Evolutionary conservation across 169 alveolate genomes (phyloP), one percentile per base, ranked within the genome.

Genomic region (Plasmodium inui): DNA sequence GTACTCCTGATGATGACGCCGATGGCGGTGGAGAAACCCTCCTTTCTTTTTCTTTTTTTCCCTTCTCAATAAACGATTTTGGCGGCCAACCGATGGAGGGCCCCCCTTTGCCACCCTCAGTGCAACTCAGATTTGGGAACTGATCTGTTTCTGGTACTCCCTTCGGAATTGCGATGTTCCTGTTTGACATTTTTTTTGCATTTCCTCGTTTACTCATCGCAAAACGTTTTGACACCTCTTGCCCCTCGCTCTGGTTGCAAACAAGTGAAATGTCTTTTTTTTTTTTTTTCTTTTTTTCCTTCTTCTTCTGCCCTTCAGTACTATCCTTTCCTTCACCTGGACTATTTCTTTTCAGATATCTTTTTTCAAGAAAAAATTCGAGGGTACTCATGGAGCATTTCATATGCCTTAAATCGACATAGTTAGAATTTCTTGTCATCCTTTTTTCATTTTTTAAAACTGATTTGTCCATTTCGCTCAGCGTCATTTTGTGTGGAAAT

Each of bases 321-420:
- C 61, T n/a, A 53, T 39, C 83, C 32, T 12, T 37, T 41, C 50
- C 50, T 83, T 39, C 46, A 39, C 46, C 39, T 14, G 92, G 10
- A 71, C 14, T 67, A 39, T 12, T n/a, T 14, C 70, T 34, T 86
- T 86, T 55, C 67, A 86, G 80, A 19, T 70, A 74, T 17, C 76
- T 50, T 76, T 76, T 74, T 74, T 86, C 85, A 19, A 57, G 72
- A 53, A 86, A 55, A 74, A 46, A 74, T 73, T 86, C 86, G 39
- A 86, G 81, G 37, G 93, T 74, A 9, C 85, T 86, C 50, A 37
- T 86, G 46, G 93, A 86, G 32, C 55, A 74, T 17, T 76, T 50
- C 12, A 86, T 26, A 19, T 32, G 34, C 44, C 70, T 86, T 86
- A 86, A 55, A 53, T 86, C 93, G 28, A 86, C 80, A 86, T 86